Conservation (phyloP, 2,329 filamentous ascomycete genomes). For the Fusarium brevicatenulatum region DNA sequence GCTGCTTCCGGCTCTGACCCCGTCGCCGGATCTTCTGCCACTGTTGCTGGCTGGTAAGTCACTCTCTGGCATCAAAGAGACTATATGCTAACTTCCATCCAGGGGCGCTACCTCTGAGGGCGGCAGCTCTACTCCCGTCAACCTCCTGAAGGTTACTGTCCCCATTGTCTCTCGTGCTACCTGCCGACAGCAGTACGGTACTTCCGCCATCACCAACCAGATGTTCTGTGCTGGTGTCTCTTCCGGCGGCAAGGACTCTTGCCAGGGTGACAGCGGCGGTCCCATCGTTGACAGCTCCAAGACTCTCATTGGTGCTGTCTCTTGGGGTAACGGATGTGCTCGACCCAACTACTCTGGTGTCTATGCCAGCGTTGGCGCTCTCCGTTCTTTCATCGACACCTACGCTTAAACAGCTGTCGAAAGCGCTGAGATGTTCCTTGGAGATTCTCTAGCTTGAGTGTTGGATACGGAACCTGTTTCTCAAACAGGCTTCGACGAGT, state of each 20-base stretch:
- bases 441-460: background rate
- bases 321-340: slow-evolving; percentile 48
- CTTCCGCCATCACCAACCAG: slow-evolving; percentile 41
- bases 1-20: slow-evolving; percentile 43
- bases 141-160: slow-evolving; percentile 47
- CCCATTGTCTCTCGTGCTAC: slow-evolving; percentile 44
- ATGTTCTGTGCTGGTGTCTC: slow-evolving; percentile 49
- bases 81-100: background rate
- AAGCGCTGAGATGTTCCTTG: no score
- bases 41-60: slow-evolving; percentile 46
- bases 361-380: slow-evolving; percentile 43
- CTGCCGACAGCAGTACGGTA: slow-evolving; percentile 41
- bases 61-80: fast-evolving
- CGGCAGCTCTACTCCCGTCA: slow-evolving; percentile 15
- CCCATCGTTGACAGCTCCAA: slow-evolving; percentile 43
- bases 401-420: slow-evolving; percentile 28
- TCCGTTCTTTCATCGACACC: slow-evolving; percentile 43
- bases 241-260: slow-evolving; percentile 46
- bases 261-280: slow-evolving; percentile 48
- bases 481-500: background rate
- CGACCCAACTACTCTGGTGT: slow-evolving; percentile 41
- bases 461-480: background rate
- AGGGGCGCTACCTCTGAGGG: slow-evolving; percentile 41
- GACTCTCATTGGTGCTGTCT: slow-evolving; percentile 44
- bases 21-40: slow-evolving; percentile 26